Evolutionary conservation across 2,329 filamentous ascomycete species (phyloP), one percentile per base, ranked within the genome.

Genomic region (Aspergillus pseudonomiae): DNA sequence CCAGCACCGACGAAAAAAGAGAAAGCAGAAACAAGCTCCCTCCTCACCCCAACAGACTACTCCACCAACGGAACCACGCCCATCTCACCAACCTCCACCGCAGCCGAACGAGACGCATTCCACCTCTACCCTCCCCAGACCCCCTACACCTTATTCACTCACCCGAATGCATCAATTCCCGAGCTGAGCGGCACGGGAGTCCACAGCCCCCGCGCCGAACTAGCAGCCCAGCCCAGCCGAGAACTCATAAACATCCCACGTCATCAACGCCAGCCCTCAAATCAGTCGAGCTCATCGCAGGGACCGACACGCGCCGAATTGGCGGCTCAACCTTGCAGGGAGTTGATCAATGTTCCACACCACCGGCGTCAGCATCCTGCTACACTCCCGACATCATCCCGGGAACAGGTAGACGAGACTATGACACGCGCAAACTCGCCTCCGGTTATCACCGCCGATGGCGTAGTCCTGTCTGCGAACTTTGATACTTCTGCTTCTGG

Each of bases 141-240:
- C 48, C 30, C 57, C 36, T 24, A 52, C 60, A 34, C 10, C 41
- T 30, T 19, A 39, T 60, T 28, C 60, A 39, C 21, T 53, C 39
- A 26, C 26, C 28, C 21, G 24, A 58, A 32, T 50, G 39, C 7
- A 43, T 34, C 43, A 19, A 54, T 5, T 48, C 43, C 2, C 9
- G 74, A 77, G 32, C 71, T 76, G 36, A 66, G 66, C 45, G 73
- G 74, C 53, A 75, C 73, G 24, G 70, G 68, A 3, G 71, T 75
- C 65, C 67, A 69, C 61, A 70, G 68, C 1, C 63, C 61, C 39
- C 68, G 71, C 21, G 69, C 67, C 6, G 74, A 77, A 60, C 64
- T 77, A 39, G 59, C 74, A 1, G 63, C 66, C 0, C 30, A 66
- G 21, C 62, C 69, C 2, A 64, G 65, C n/a, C 68, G 72, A 26